Conservation (phyloP, 805 yeast species). For the Cyberlindnera japonica region DNA sequence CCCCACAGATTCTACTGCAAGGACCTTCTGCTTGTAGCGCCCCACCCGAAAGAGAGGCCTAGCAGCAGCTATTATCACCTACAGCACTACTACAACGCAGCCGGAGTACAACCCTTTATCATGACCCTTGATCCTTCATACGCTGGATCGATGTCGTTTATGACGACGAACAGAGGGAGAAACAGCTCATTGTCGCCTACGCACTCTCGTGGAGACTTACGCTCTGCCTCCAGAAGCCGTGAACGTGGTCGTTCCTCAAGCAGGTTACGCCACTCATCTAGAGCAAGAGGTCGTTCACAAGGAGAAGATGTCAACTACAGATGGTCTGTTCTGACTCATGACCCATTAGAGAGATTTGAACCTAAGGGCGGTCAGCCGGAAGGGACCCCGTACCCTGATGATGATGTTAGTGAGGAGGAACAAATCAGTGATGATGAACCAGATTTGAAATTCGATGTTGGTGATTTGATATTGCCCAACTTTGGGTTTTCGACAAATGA, state of each 20-base stretch:
- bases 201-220: background rate
- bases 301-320: constrained; percentile 33
- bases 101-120: too few species aligned
- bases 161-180: constrained; percentile 9
- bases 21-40: too few species aligned
- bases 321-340: constrained; percentile 68
- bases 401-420: constrained; percentile 46
- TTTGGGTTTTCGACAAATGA: constrained; percentile 33
- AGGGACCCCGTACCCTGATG: constrained; percentile 20
- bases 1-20: too few species aligned
- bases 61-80: too few species aligned
- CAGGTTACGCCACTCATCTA: constrained; percentile 10
- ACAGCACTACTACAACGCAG: too few species aligned
- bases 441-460: constrained; percentile 32
- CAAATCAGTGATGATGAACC: constrained; percentile 51
- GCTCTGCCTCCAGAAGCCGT: constrained; percentile 18
- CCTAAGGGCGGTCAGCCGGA: constrained; percentile 22
- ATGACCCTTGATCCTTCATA: too few species aligned
- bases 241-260: constrained; percentile 14
- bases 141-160: background rate
- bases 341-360: constrained; percentile 63
- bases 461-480: constrained; percentile 32
- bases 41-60: too few species aligned
- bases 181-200: constrained; percentile 10
- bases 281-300: constrained; percentile 27